phyloP scores from a whole-genome alignment of 805 yeast genomes.

The Ogataea paradorogensis region DNA sequence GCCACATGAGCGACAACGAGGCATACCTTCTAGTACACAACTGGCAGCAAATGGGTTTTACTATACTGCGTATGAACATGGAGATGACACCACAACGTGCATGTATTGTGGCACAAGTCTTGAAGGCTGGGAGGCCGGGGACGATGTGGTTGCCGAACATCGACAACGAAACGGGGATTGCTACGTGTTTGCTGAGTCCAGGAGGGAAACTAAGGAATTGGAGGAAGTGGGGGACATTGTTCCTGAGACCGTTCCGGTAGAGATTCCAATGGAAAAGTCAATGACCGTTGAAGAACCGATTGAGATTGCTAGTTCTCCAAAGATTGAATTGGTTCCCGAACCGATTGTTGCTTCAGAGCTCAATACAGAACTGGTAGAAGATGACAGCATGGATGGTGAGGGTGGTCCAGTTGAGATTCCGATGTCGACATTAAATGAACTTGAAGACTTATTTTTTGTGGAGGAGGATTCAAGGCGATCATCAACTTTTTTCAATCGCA shows the following conservation, averaged over 20 bases:
- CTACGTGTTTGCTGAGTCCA: constrained; percentile 31
- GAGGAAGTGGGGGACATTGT: too few species aligned
- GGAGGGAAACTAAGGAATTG: background rate
- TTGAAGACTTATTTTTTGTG: constrained; percentile 25
- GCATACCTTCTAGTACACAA: constrained; percentile 38
- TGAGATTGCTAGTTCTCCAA: background rate
- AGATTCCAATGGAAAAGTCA: background rate
- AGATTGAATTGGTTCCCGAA: background rate
- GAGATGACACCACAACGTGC: constrained; percentile 59
- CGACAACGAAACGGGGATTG: constrained; percentile 40
- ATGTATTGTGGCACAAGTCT: constrained; percentile 59
- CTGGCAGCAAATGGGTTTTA: constrained; percentile 66
- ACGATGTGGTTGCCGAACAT: constrained; percentile 64
- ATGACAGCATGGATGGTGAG: constrained; percentile 26
- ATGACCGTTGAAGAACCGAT: background rate
- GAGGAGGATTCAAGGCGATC: constrained; percentile 30
- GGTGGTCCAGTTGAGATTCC: constrained; percentile 38
- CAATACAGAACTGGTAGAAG: constrained; percentile 25
- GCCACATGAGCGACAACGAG: constrained; percentile 40
- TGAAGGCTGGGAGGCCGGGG: constrained; percentile 71
- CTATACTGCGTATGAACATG: constrained; percentile 45
- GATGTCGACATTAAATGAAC: constrained; percentile 34
- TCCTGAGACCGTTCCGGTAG: background rate
- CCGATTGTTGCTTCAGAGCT: constrained; percentile 5
- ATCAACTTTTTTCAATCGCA: constrained; percentile 26